A percentile compares a stretch with the other conserved stretches of the same genome.
These are phyloP conservation scores for Raphanus hybrid DNA, from an alignment of 441 rosid genomes.

Conservation along the genomic window DNA sequence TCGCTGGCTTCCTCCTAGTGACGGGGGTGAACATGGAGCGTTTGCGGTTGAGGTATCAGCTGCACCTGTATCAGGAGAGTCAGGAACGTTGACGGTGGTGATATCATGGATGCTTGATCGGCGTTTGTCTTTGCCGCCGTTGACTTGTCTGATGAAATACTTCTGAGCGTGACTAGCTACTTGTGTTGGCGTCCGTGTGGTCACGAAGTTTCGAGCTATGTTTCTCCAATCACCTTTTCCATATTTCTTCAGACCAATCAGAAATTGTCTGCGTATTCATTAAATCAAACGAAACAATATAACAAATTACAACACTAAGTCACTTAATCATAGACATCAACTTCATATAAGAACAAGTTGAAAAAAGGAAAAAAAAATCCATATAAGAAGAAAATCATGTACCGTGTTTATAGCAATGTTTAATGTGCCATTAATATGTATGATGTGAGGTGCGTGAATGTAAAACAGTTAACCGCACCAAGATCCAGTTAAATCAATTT, in stretches of 20 bases:
- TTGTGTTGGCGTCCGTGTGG: slow-evolving; percentile 86
- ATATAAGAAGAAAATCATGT: too few species aligned
- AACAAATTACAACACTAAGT: too few species aligned
- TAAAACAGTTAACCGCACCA: slow-evolving; percentile 6
- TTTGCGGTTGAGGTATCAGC: slow-evolving; percentile 30
- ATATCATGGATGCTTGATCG: slow-evolving; percentile 97
- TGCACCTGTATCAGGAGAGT: slow-evolving; percentile 48
- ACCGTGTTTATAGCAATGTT: too few species aligned
- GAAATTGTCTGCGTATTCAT: slow-evolving; percentile 68
- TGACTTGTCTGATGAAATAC: slow-evolving; percentile 86
- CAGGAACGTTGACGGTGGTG: slow-evolving; percentile 66
- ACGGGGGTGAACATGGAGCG: slow-evolving; percentile 53
- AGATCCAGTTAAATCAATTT: slow-evolving; percentile 1
- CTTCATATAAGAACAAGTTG: not conserved
- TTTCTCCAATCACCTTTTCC: slow-evolving; percentile 99
- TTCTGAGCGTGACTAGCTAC: slow-evolving; percentile 98
- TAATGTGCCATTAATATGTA: not conserved
- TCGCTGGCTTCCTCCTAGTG: slow-evolving; percentile 45
- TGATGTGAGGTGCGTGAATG: not conserved
- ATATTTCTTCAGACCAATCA: slow-evolving; percentile 86
- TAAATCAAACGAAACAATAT: too few species aligned
- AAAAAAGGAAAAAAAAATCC: too few species aligned
- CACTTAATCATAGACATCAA: not conserved
- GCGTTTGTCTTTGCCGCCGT: slow-evolving; percentile 90
- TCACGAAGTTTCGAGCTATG: slow-evolving; percentile 85